Evolutionary conservation across 352 stramenopile genomes (phyloP), one percentile per base, ranked within the genome.

Genomic region (Pythium phragmiticola): DNA sequence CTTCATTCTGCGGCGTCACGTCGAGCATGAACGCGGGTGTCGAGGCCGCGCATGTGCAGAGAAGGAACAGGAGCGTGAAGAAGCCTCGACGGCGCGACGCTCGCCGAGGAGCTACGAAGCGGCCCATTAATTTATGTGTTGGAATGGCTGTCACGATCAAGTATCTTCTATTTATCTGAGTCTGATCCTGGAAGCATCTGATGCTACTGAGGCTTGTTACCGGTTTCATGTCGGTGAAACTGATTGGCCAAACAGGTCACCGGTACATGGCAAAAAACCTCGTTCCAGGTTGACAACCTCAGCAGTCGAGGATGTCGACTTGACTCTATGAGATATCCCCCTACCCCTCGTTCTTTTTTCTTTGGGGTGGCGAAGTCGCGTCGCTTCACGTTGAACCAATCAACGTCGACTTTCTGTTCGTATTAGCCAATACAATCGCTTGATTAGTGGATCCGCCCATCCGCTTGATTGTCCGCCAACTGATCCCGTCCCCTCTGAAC

Each of bases 91-190:
- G 23, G 12, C 39, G 39, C 13, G 39, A 46, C 39, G 39, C 39
- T 17, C 39, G 39, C 17, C 17, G 39, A 8, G 39, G 14, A 46
- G 13, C 11, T 14, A 21, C 39, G 14, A 14, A 46, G 39, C 39
- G 13, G 9, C 14, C 17, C 39, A 46, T 45, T n/a, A n/a, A 6
- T 7, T 14, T 45, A 21, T 21, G 21, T 14, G 7, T 45, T 12
- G 11, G 39, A n/a, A 12, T n/a, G 4, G 16, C 39, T 0, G 21
- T 21, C 39, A 45, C 3, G 39, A n/a, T 45, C 12, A n/a, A 50
- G 33, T 59, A 60, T 69, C 54, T 69, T 69, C 63, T 14, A 69
- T 69, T 55, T 69, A 49, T 11, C 28, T 23, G 21, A 57, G n/a
- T 17, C 21, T 46, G 39, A 46, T 39, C 2, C 34, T 14, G 3